Conservation (phyloP, 768 basidiomycete species). For the Mycena sanguinolenta region DNA sequence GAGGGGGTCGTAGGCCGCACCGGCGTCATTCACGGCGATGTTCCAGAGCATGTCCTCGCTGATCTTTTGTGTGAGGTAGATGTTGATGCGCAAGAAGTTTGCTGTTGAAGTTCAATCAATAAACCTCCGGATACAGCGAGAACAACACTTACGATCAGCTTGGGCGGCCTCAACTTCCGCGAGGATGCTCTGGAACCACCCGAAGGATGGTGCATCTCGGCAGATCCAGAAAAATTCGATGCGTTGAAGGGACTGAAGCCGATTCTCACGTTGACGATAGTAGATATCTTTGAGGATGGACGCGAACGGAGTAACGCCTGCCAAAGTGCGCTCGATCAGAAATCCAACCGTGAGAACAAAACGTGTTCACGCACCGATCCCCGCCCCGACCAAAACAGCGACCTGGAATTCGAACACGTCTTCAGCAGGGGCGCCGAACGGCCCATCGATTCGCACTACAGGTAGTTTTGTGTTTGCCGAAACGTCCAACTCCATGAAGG, state of each 20-base stretch:
- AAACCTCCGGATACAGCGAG: not conserved
- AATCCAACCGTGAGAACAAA: not conserved
- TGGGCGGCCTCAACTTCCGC: slow-evolving; percentile 91
- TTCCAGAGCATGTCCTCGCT: slow-evolving; percentile 91
- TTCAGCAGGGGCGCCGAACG: slow-evolving; percentile 93
- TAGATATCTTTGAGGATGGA: slow-evolving; percentile 79
- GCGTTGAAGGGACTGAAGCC: slow-evolving; percentile 82
- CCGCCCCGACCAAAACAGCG: slow-evolving; percentile 90
- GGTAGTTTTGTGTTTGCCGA: slow-evolving; percentile 66
- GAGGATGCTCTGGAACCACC: slow-evolving; percentile 94
- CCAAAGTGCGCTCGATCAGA: not conserved
- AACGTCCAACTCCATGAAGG: slow-evolving; percentile 84
- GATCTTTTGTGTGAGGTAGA: slow-evolving; percentile 91
- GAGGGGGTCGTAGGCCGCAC: slow-evolving; percentile 88
- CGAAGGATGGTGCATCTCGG: slow-evolving; percentile 91
- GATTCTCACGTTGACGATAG: slow-evolving; percentile 85
- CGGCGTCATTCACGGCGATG: slow-evolving; percentile 88
- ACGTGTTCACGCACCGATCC: slow-evolving; percentile 74
- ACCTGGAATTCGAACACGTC: slow-evolving; percentile 90
- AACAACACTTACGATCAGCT: slow-evolving; percentile 77
- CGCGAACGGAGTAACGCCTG: slow-evolving; percentile 65
- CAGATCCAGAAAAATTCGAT: slow-evolving; percentile 97
- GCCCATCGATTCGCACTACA: slow-evolving; percentile 85
- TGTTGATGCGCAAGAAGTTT: slow-evolving; percentile 92
- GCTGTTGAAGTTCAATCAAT: slow-evolving; percentile 56